phyloP scores from a whole-genome alignment of 2,329 filamentous ascomycete species.

The Coniella vitis region DNA sequence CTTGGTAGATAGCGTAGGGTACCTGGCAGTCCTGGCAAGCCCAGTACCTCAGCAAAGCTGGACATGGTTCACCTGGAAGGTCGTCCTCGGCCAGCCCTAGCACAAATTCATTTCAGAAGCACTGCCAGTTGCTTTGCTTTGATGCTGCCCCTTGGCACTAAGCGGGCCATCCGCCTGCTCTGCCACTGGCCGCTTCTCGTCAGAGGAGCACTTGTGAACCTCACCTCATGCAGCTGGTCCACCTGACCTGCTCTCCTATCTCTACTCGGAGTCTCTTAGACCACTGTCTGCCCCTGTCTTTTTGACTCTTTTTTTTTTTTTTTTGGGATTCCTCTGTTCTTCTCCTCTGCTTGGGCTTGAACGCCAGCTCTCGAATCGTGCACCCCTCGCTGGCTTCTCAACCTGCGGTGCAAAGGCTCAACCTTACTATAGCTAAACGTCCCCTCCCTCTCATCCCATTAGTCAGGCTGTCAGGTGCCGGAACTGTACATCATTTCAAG shows the following conservation, averaged over 20 bases:
- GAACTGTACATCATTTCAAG: constrained; percentile 1
- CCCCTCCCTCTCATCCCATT: not conserved
- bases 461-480: not conserved
- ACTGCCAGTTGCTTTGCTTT: too few species aligned
- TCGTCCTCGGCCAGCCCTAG: too few species aligned
- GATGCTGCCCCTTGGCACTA: constrained; percentile 13
- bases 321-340: too few species aligned
- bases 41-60: too few species aligned
- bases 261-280: not conserved
- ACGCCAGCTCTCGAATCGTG: too few species aligned
- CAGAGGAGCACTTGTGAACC: not conserved
- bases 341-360: too few species aligned
- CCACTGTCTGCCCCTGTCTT: not conserved
- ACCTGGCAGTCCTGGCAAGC: too few species aligned
- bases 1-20: too few species aligned
- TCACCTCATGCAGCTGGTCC: constrained; percentile 1
- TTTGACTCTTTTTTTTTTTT: not conserved
- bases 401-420: not conserved
- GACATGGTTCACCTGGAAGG: too few species aligned
- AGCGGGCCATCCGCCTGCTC: constrained; percentile 6
- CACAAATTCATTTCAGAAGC: too few species aligned
- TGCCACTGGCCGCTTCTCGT: not conserved
- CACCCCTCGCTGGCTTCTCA: not conserved
- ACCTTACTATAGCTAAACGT: not conserved
- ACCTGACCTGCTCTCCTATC: not conserved